Base-by-base conservation (phyloP, 1,139 yeast species). In the Yamadazyma mexicana region DNA sequence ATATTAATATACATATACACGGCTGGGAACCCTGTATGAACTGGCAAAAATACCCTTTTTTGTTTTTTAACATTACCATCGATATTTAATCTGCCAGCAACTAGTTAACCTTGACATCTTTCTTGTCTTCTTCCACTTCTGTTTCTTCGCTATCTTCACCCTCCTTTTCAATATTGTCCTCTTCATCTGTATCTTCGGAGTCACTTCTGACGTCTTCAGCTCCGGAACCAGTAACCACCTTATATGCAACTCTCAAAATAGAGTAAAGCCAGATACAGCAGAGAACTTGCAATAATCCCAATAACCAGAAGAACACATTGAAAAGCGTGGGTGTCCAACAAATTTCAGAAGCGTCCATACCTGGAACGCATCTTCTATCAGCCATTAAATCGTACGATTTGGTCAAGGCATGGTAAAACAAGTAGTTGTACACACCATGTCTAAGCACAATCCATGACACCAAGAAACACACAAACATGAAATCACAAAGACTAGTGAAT, bases 121-220 rank as follows among this genome's bases (percentile, higher is more conserved):
- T 28, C 9, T 29, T 33, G 17, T 35, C 35, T 20, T 28, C 43
- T n/a, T 39, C 39, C 33, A 27, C 33, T n/a, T 41, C 40, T 3
- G 17, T 36, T 23, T 31, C 36, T 24, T 22, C 31, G 24, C 35
- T 33, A n/a, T 23, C 33, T 23, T 23, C 40, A 5, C 27, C 40
- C 15, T 27, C 43, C 17, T 35, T 15, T 10, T 32, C 23, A 14
- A 34, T 42, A 2, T 35, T 37, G 17, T 38, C 33, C 32, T 39
- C 42, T 14, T 34, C 41, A 6, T 44, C 52, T 17, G 33, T 42
- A 16, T 49, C 69, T 38, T 79, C 85, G 34, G 84, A 92, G 49
- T 78, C 87, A 54, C 87, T 91, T 58, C 95, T 80, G 49, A 95
- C 83, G 44, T 84, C 86, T 58, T 89, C 96, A 37, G 88, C 94